Evolutionary conservation across 257 asterid species (phyloP).

Genomic region (Solanum infundibuliforme): DNA sequence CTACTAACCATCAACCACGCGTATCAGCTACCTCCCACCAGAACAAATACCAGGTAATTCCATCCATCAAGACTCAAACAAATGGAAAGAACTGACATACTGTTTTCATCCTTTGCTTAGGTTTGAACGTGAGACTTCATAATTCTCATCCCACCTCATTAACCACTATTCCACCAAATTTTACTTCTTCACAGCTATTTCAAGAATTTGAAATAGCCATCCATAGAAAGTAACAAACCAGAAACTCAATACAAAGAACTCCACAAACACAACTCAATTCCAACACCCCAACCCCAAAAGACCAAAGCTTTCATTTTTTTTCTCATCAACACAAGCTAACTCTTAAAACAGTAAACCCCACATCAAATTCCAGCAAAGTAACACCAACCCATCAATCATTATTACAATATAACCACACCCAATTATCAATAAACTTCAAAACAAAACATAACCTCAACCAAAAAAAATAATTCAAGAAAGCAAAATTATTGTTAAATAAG

Average conservation of each 20-base stretch:
- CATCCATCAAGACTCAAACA: background rate
- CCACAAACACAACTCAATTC: background rate
- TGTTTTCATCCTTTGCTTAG: background rate
- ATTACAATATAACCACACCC: background rate
- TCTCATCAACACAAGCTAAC: background rate
- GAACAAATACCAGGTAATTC: background rate
- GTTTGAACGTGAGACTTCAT: background rate
- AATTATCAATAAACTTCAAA: background rate
- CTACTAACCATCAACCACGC: background rate
- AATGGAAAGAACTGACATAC: background rate
- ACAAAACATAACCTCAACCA: background rate
- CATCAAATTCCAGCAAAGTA: background rate
- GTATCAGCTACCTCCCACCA: background rate
- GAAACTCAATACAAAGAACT: background rate
- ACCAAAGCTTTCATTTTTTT: background rate
- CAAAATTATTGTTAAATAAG: background rate
- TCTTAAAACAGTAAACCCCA: background rate
- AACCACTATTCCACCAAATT: background rate
- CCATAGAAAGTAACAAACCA: background rate
- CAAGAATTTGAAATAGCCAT: background rate
- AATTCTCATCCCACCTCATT: background rate
- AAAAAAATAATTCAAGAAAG: background rate
- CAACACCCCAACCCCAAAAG: background rate
- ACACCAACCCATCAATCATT: slow-evolving; percentile 3
- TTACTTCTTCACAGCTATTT: background rate